Percentiles rank a stretch among this genome's conserved stretches.
These are phyloP conservation scores for Colletotrichum tropicicola DNA, from an alignment of 2,329 filamentous ascomycete genomes.

Conservation along the genomic window DNA sequence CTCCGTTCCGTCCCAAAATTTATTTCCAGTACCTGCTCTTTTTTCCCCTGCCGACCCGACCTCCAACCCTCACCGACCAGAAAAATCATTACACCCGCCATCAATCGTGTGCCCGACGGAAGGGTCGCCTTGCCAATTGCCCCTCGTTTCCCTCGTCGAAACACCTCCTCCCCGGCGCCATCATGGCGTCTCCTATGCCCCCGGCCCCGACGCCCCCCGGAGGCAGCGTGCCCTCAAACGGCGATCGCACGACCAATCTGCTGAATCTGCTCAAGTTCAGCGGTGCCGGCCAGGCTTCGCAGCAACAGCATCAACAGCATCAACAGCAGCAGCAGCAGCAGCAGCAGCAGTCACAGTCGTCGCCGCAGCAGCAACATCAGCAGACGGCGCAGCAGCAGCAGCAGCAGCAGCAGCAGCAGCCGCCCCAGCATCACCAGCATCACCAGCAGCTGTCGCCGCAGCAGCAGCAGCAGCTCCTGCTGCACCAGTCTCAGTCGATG, in stretches of 20 bases:
- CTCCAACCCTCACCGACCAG: not conserved
- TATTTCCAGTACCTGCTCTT: conserved; percentile 19
- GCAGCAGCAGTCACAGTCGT: conserved; percentile 19
- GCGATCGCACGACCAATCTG: conserved; percentile 63
- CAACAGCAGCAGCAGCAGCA: conserved; percentile 23
- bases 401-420: conserved; percentile 35
- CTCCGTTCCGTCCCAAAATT: conserved; percentile 28
- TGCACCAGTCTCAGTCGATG: conserved; percentile 31
- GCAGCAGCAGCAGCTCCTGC: conserved; percentile 31
- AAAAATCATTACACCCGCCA: not conserved
- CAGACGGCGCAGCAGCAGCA: conserved; percentile 30
- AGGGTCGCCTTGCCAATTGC: conserved; percentile 27
- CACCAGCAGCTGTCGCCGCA: conserved; percentile 34
- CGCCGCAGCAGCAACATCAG: conserved; percentile 28
- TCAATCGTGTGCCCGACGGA: conserved; percentile 19
- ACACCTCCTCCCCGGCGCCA: conserved; percentile 15
- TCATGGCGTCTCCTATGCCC: conserved; percentile 51
- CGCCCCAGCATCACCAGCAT: conserved; percentile 33
- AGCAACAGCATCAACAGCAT: conserved; percentile 31
- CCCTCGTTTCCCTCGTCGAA: conserved; percentile 26
- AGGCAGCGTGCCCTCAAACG: conserved; percentile 45
- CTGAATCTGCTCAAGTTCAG: conserved; percentile 71
- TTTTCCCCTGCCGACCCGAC: not conserved
- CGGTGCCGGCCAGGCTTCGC: conserved; percentile 40
- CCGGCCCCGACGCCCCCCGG: conserved; percentile 60